These are phyloP conservation scores for Aspergillus avenaceus DNA, from an alignment of 495 filamentous ascomycete genomes.

Conservation along the genomic window DNA sequence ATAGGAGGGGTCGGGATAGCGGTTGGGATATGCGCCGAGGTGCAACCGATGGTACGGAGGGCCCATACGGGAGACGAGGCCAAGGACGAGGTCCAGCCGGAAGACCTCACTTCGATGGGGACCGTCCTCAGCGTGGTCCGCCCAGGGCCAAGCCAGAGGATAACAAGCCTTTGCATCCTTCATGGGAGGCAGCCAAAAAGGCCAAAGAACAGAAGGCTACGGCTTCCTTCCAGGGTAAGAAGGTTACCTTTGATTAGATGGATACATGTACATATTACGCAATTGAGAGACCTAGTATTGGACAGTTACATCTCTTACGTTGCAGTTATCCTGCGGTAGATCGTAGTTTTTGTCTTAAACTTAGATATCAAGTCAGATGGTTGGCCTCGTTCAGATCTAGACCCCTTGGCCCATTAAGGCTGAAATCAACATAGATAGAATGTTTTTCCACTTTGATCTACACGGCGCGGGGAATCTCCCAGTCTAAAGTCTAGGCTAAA, in stretches of 20 bases:
- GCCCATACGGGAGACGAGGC: conserved; percentile 16
- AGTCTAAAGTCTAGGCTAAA: no score
- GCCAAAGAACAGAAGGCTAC: conserved; percentile 65
- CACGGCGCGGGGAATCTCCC: no score
- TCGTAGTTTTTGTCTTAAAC: no score
- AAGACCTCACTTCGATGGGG: conserved; percentile 2
- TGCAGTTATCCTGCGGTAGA: no score
- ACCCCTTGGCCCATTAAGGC: no score
- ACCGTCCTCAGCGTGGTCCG: conserved; percentile 2
- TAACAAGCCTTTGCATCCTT: conserved; percentile 78
- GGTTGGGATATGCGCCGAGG: conserved; percentile 48
- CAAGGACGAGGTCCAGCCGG: conserved; percentile 13
- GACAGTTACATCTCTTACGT: no score
- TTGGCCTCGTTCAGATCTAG: no score
- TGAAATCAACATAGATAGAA: no score
- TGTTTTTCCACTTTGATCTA: no score
- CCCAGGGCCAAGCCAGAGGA: conserved; percentile 35
- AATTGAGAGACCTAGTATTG: no score
- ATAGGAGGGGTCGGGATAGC: conserved; percentile 31
- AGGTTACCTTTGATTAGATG: conserved; percentile 84
- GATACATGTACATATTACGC: neutral
- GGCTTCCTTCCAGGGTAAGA: conserved; percentile 76
- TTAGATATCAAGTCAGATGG: no score
- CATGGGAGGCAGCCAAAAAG: conserved; percentile 86
- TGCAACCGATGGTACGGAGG: conserved; percentile 29